Evolutionary conservation across 305 asterid species (phyloP).

Genomic region (Solanum hybrid): DNA sequence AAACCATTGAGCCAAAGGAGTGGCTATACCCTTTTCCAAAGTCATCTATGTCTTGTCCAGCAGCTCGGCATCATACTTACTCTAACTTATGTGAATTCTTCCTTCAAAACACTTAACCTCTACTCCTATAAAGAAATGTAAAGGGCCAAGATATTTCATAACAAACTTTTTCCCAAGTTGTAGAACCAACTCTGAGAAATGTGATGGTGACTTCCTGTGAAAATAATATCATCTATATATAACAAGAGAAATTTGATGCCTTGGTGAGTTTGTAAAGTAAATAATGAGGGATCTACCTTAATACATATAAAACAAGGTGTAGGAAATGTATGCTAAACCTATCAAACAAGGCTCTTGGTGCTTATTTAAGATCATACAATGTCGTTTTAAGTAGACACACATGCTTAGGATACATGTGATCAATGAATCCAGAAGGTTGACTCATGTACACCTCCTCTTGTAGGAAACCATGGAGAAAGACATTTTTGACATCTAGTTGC

Average conservation of each 20-base stretch:
- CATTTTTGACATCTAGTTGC: neutral
- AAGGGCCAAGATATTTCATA: neutral
- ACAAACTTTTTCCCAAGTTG: neutral
- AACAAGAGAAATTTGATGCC: neutral
- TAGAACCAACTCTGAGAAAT: neutral
- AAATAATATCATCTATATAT: neutral
- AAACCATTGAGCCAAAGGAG: neutral
- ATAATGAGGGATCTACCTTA: neutral
- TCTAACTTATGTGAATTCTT: neutral
- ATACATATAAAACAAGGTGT: neutral
- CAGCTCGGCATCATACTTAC: neutral
- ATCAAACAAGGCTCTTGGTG: neutral
- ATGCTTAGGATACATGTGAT: neutral
- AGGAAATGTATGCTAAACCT: neutral
- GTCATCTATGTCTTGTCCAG: neutral
- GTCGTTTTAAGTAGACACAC: neutral
- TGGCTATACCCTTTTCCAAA: neutral
- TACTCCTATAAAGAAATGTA: neutral
- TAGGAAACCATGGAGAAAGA: neutral
- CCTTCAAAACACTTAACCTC: neutral
- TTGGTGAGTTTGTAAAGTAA: neutral
- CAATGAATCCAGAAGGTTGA: neutral
- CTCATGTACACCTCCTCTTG: neutral
- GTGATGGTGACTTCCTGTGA: neutral
- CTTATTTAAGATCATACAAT: neutral